Evolutionary conservation across 2,329 filamentous ascomycete genomes (phyloP).

Genomic region (Penicillium sp.): DNA sequence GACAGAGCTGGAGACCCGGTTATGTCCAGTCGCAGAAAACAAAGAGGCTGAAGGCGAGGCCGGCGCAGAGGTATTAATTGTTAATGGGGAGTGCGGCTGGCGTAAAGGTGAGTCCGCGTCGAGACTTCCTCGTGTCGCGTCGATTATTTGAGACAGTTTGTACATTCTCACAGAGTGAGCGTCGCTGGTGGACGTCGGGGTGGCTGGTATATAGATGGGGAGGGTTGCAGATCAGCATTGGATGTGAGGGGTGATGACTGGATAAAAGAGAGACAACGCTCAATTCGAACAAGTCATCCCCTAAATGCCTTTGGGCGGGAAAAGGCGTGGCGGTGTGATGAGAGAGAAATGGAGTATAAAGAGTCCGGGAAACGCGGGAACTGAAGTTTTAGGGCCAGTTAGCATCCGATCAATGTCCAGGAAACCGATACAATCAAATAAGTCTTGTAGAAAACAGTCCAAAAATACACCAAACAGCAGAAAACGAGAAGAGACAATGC

Average conservation of each 20-base stretch:
- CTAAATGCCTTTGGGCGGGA: conserved; percentile 15
- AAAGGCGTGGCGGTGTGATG: conserved; percentile 22
- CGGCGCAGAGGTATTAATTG: conserved; percentile 37
- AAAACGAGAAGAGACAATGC: conserved; percentile 10
- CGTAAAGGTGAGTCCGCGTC: conserved; percentile 25
- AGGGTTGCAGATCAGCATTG: conserved; percentile 19
- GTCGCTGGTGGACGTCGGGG: conserved; percentile 3
- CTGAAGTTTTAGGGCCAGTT: conserved; percentile 9
- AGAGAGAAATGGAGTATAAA: background rate
- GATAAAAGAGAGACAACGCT: conserved; percentile 5
- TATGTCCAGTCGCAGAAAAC: conserved; percentile 41
- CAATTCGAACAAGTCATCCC: conserved; percentile 10
- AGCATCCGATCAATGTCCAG: conserved; percentile 2
- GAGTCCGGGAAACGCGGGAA: conserved; percentile 11
- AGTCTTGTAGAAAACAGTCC: background rate
- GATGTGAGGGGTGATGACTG: conserved; percentile 8
- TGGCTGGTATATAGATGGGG: conserved; percentile 14
- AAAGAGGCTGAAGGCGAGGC: conserved; percentile 43
- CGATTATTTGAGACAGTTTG: conserved; percentile 37
- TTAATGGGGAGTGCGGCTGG: conserved; percentile 33
- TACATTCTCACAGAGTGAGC: conserved; percentile 29
- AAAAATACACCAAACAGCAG: conserved; percentile 4
- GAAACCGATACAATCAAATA: conserved; percentile 1
- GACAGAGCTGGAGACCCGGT: conserved; percentile 61
- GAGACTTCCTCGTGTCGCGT: conserved; percentile 33